Evolutionary conservation across 768 basidiomycete species (phyloP).

Genomic region (Suillus americanus): DNA sequence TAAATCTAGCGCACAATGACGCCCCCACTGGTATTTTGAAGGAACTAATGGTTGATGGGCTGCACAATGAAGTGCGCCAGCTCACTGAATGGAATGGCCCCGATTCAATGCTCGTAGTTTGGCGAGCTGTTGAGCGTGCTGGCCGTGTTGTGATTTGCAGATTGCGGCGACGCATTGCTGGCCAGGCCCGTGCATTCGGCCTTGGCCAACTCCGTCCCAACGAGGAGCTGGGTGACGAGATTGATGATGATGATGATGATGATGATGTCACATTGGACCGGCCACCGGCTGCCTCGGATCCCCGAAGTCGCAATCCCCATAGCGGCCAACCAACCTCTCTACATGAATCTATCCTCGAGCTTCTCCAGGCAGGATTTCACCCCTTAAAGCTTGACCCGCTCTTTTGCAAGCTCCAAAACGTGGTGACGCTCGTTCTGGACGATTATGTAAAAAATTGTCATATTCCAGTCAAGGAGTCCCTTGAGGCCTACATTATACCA

Average conservation of each 20-base stretch:
- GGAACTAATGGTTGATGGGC: conserved; percentile 47
- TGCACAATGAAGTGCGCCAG: conserved; percentile 46
- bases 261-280: conserved; percentile 2
- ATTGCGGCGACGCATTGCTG: conserved; percentile 43
- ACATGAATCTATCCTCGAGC: conserved; percentile 50
- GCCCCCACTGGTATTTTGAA: conserved; percentile 45
- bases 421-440: conserved; percentile 45
- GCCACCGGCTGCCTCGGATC: not conserved
- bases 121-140: conserved; percentile 46
- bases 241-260: conserved; percentile 24
- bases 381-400: conserved; percentile 41
- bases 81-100: conserved; percentile 54
- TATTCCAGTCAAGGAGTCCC: conserved; percentile 52
- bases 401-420: conserved; percentile 45
- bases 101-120: conserved; percentile 47
- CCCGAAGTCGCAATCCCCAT: conserved; percentile 8
- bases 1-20: conserved; percentile 63
- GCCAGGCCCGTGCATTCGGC: conserved; percentile 60
- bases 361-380: conserved; percentile 67
- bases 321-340: conserved; percentile 27
- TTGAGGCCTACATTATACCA: conserved; percentile 65
- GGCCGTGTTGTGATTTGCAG: conserved; percentile 48
- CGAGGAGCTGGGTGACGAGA: conserved; percentile 34
- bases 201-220: conserved; percentile 40
- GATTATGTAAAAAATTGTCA: conserved; percentile 53